Evolutionary conservation across 2,329 filamentous ascomycete genomes (phyloP).

Genomic region (Clonostachys sp.): DNA sequence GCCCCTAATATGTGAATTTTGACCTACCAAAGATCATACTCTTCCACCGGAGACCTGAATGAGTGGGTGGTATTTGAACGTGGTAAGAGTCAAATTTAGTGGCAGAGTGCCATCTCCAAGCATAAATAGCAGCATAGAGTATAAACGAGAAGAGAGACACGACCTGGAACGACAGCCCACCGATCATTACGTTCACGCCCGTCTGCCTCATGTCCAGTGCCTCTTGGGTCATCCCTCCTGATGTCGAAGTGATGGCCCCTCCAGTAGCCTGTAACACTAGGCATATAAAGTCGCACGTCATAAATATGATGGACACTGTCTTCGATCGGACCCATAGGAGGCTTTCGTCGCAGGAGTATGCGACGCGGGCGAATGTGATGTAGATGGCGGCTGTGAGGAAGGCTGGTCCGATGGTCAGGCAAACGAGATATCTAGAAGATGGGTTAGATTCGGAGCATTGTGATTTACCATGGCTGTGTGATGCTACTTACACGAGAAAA

Average conservation of each 20-base stretch:
- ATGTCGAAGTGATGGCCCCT: conserved; percentile 31
- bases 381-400: conserved; percentile 61
- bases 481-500: conserved; percentile 32
- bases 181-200: conserved; percentile 54
- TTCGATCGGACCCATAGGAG: conserved; percentile 21
- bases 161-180: conserved; percentile 43
- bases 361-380: conserved; percentile 46
- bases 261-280: conserved; percentile 45
- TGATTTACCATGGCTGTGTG: too few relatives aligned
- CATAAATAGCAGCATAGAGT: conserved; percentile 20
- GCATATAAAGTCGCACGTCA: conserved; percentile 43
- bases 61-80: not conserved
- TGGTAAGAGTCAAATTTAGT: too few relatives aligned
- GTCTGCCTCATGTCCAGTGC: conserved; percentile 11
- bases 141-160: conserved; percentile 35
- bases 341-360: conserved; percentile 33
- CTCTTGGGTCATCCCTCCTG: conserved; percentile 13
- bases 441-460: too few relatives aligned
- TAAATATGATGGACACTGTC: conserved; percentile 28
- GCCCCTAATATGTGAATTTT: too few relatives aligned
- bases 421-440: conserved; percentile 20
- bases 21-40: not conserved
- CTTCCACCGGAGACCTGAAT: not conserved
- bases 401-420: conserved; percentile 57
- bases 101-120: not conserved